A percentile compares a stretch with the other conserved stretches of the same genome.
phyloP scores from a whole-genome alignment of 1,284 basidiomycete genomes.

The Inonotus hispidus region DNA sequence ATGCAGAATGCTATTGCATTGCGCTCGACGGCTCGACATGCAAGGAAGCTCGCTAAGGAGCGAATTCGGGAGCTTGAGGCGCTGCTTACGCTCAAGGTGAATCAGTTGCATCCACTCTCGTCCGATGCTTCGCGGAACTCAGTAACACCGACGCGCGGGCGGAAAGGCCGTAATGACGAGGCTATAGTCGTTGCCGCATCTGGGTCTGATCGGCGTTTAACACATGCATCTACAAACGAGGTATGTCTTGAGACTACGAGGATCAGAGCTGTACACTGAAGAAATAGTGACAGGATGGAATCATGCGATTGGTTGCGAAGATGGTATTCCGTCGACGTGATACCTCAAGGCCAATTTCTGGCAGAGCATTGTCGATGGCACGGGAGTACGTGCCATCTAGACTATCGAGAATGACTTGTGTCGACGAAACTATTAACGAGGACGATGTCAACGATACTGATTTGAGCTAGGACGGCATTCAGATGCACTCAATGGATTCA shows the following conservation, averaged over 20 bases:
- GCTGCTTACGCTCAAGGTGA: constrained; percentile 11
- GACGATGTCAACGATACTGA: not conserved
- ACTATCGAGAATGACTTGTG: not conserved
- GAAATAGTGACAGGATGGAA: constrained; percentile 1
- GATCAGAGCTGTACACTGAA: not conserved
- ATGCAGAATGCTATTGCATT: constrained; percentile 9
- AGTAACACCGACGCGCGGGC: not conserved
- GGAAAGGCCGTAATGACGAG: not conserved
- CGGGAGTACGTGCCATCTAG: constrained; percentile 5
- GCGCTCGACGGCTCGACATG: constrained; percentile 7
- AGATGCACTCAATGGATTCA: not conserved
- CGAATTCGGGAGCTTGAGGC: constrained; percentile 10
- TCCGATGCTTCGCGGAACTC: not conserved
- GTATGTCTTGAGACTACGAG: not conserved
- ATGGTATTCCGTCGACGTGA: constrained; percentile 17
- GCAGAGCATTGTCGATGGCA: not conserved
- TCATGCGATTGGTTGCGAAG: constrained; percentile 16
- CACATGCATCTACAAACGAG: not conserved
- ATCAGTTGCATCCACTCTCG: not conserved
- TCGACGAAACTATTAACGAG: not conserved
- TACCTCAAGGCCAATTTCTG: constrained; percentile 8
- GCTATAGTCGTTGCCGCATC: constrained; percentile 5
- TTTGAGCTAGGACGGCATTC: constrained; percentile 1
- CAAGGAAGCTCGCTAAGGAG: constrained; percentile 14
- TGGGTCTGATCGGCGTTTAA: constrained; percentile 1